Evolutionary conservation across 2,329 filamentous ascomycete species (phyloP).

Genomic region (Fusarium pininemorale): DNA sequence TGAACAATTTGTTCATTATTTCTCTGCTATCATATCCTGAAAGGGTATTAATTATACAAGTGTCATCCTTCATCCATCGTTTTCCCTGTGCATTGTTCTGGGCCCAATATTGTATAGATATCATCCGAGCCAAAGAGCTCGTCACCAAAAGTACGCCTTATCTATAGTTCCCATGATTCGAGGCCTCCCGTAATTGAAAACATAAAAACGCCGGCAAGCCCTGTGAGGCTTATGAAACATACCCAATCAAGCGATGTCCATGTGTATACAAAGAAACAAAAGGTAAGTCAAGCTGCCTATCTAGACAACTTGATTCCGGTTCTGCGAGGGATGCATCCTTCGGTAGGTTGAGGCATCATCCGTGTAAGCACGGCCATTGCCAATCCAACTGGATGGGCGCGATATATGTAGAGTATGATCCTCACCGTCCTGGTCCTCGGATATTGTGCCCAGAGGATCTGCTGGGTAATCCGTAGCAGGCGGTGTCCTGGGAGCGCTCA

Average conservation of each 20-base stretch:
- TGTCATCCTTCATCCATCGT: slow-evolving; percentile 15
- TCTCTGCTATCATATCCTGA: slow-evolving; percentile 19
- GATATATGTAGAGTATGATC: slow-evolving; percentile 38
- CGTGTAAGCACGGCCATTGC: slow-evolving; percentile 36
- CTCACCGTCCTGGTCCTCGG: slow-evolving; percentile 44
- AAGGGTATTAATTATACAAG: slow-evolving; percentile 41
- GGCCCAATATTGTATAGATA: slow-evolving; percentile 12
- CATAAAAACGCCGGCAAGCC: slow-evolving; percentile 30
- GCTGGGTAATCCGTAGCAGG: slow-evolving; percentile 47
- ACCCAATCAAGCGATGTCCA: slow-evolving; percentile 14
- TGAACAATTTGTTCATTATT: background rate
- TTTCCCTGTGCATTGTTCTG: slow-evolving; percentile 17
- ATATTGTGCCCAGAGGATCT: slow-evolving; percentile 46
- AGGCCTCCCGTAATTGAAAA: background rate
- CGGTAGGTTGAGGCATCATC: slow-evolving; percentile 37
- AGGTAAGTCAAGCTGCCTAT: background rate
- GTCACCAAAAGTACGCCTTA: slow-evolving; percentile 19
- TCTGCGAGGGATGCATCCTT: slow-evolving; percentile 33
- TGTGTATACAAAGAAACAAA: background rate
- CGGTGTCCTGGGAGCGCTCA: slow-evolving; percentile 62
- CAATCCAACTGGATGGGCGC: slow-evolving; percentile 37
- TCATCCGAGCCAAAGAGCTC: slow-evolving; percentile 8
- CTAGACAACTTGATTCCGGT: slow-evolving; percentile 33
- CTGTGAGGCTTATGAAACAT: slow-evolving; percentile 14
- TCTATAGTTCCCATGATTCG: slow-evolving; percentile 32